A percentile compares a stretch with the other conserved stretches of the same genome.
Evolutionary conservation across 768 basidiomycete genomes (phyloP).

Genomic region (Kwoniella heveanensis): DNA sequence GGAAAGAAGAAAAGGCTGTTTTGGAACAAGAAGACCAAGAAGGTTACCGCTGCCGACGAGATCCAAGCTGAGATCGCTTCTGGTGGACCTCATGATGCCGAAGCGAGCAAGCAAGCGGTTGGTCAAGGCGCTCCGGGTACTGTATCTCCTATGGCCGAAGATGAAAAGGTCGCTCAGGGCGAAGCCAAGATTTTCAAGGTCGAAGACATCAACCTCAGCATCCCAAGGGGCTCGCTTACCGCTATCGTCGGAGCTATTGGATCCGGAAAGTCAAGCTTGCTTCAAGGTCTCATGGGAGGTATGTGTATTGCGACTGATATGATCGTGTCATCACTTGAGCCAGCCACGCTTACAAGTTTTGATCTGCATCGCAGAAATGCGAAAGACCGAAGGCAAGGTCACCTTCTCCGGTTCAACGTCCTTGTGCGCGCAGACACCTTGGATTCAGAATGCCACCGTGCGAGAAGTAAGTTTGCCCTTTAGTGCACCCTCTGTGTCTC

Average conservation of each 20-base stretch:
- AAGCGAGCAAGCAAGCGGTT: constrained; percentile 37
- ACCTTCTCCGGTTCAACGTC: constrained; percentile 73
- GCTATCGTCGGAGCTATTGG: constrained; percentile 86
- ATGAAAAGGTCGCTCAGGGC: constrained; percentile 21
- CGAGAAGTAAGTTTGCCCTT: constrained; percentile 61
- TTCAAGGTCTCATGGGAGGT: constrained; percentile 54
- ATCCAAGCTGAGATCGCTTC: constrained; percentile 44
- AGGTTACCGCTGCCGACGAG: constrained; percentile 41
- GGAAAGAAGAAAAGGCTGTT: constrained; percentile 28
- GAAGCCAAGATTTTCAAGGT: constrained; percentile 64
- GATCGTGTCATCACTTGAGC: not conserved
- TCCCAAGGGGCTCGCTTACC: constrained; percentile 75
- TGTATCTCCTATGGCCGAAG: constrained; percentile 2
- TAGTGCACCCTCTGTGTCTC: too few relatives aligned
- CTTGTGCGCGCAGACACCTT: constrained; percentile 84
- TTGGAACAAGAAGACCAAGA: constrained; percentile 48
- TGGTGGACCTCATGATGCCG: constrained; percentile 22
- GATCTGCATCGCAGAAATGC: constrained; percentile 73
- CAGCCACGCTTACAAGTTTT: constrained; percentile 43
- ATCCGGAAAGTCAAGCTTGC: constrained; percentile 51
- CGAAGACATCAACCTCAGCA: constrained; percentile 65
- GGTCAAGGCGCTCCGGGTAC: constrained; percentile 35
- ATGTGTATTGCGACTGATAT: not conserved
- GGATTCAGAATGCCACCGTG: constrained; percentile 82
- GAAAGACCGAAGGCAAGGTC: constrained; percentile 66